Conservation (phyloP, 2,329 filamentous ascomycete genomes). For the Neopestalotiopsis rosae region DNA sequence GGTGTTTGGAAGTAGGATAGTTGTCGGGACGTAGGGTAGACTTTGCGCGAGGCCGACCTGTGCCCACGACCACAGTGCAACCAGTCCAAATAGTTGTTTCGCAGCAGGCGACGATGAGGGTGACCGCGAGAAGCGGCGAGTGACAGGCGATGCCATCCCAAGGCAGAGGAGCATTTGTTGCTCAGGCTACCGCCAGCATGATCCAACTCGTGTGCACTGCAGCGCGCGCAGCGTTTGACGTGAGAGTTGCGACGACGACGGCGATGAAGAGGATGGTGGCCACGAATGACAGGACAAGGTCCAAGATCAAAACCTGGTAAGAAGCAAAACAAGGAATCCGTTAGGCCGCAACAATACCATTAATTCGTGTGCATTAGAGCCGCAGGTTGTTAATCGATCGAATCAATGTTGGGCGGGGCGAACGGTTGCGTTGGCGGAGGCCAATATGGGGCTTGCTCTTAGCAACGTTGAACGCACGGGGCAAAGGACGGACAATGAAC, state of each 20-base stretch:
- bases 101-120: constrained; percentile 24
- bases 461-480: constrained; percentile 7
- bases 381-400: neutral
- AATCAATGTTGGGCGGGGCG: constrained; percentile 17
- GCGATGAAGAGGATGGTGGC: neutral
- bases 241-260: neutral
- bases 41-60: constrained; percentile 43
- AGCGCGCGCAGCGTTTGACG: neutral
- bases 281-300: constrained; percentile 9
- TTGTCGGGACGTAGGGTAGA: constrained; percentile 80
- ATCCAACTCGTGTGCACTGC: constrained; percentile 7
- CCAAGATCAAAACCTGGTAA: neutral
- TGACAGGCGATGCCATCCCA: constrained; percentile 29
- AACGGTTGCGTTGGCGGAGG: constrained; percentile 5
- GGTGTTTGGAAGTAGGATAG: constrained; percentile 64
- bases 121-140: constrained; percentile 16
- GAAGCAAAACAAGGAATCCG: neutral
- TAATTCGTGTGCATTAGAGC: constrained; percentile 12
- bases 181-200: constrained; percentile 13
- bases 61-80: constrained; percentile 25
- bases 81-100: constrained; percentile 25
- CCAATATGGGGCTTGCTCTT: neutral
- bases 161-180: constrained; percentile 15
- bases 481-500: constrained; percentile 2
- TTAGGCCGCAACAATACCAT: neutral